These are phyloP conservation scores for Fusarium abutilonis DNA, from an alignment of 2,329 filamentous ascomycete species.

Conservation along the genomic window DNA sequence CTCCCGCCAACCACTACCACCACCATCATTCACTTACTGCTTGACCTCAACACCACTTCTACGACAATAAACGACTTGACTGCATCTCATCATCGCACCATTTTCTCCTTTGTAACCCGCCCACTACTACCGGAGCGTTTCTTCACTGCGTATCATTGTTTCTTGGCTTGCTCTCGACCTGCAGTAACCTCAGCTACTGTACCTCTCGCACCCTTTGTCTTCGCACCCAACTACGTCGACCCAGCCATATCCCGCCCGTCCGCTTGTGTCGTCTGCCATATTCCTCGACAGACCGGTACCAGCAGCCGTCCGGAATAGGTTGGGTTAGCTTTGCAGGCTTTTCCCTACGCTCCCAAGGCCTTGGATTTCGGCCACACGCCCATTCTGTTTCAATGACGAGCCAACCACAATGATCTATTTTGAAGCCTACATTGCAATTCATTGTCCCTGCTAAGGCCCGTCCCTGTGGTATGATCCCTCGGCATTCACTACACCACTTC, in stretches of 20 bases:
- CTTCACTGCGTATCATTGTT: conserved; percentile 6
- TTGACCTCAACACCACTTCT: conserved; percentile 38
- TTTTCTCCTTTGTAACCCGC: conserved; percentile 1
- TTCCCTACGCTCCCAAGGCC: conserved; percentile 32
- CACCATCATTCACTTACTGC: conserved; percentile 28
- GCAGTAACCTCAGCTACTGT: conserved; percentile 5
- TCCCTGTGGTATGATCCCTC: conserved; percentile 49
- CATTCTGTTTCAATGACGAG: conserved; percentile 46
- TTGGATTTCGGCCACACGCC: conserved; percentile 35
- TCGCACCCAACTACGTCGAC: conserved; percentile 6
- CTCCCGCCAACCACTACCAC: conserved; percentile 38
- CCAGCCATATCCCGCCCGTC: conserved; percentile 42
- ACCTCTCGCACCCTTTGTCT: conserved; percentile 20
- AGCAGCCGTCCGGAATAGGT: conserved; percentile 45
- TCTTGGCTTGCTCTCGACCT: conserved; percentile 13
- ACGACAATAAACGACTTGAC: conserved; percentile 26
- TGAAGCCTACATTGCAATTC: conserved; percentile 43
- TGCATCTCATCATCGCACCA: conserved; percentile 26
- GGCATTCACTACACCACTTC: conserved; percentile 44
- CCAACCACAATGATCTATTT: conserved; percentile 51
- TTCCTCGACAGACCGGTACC: conserved; percentile 35
- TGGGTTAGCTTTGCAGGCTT: conserved; percentile 42
- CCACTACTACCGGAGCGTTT: conserved; percentile 17
- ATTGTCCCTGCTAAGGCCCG: conserved; percentile 46
- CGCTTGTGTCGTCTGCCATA: conserved; percentile 40